Conservation (phyloP, 805 yeast genomes). For the Saccharomyces mikatae region DNA sequence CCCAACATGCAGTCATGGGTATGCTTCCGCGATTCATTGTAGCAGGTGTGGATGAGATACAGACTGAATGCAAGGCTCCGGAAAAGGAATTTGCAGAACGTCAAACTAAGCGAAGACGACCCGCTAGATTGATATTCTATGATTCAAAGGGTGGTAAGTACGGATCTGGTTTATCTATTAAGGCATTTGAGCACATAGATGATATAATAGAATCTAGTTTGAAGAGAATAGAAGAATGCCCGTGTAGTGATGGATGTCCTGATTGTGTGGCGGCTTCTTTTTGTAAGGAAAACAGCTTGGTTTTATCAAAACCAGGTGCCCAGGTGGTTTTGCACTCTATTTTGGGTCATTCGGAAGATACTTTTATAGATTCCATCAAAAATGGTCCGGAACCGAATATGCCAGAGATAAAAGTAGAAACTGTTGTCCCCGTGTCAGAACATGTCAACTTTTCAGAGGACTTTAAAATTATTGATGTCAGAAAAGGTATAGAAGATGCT, state of each 20-base stretch:
- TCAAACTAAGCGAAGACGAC: conserved; percentile 65
- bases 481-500: background rate
- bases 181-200: conserved; percentile 73
- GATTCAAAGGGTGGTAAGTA: conserved; percentile 75
- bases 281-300: conserved; percentile 76
- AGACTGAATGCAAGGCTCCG: conserved; percentile 95
- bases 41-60: conserved; percentile 68
- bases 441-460: conserved; percentile 56
- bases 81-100: conserved; percentile 85
- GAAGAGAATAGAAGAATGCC: conserved; percentile 53
- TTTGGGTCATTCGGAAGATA: conserved; percentile 40
- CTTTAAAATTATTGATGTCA: conserved; percentile 45
- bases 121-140: conserved; percentile 77
- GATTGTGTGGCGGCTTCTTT: conserved; percentile 76
- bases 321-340: conserved; percentile 56
- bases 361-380: conserved; percentile 32
- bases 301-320: conserved; percentile 83
- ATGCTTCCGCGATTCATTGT: conserved; percentile 66
- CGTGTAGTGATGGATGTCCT: conserved; percentile 62
- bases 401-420: conserved; percentile 63
- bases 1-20: conserved; percentile 83
- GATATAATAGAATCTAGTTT: conserved; percentile 55
- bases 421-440: conserved; percentile 47
- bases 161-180: conserved; percentile 73
- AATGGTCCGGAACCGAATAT: conserved; percentile 72